Base-by-base conservation (phyloP, 805 yeast species). In the Zygoascus biomembranicola region DNA sequence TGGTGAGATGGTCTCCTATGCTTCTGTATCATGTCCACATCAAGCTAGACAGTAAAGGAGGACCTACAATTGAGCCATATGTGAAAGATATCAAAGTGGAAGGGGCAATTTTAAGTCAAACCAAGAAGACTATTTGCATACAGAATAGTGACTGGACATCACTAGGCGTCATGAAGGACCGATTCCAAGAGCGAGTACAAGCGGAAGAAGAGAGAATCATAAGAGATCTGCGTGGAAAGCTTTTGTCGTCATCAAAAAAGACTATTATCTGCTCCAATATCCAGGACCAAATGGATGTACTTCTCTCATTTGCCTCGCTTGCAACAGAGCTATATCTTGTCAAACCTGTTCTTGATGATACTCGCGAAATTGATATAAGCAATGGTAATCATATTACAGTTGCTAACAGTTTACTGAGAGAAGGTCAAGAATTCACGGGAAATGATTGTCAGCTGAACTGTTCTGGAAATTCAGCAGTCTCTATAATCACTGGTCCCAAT, bases 361-460 rank as follows among this genome's bases (percentile, higher is more conserved):
- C 78, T 1, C 70, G 74, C 0, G 69, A 64, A 18, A 71, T 85
- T 4, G 71, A 76, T 0, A 77, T 90, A 9, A 63, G 63, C 1
- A 77, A 74, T 0, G 98, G 98, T 0, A 73, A 97, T 32, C 98
- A 94, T 66, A 64, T 87, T 13, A 90, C 89, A 14, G 98, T 92
- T 1, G 97, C 92, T 63, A 79, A 82, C 35, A 87, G 88, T 1
- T 70, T 87, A 52, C 74, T 70, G 47, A 65, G 70, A 1, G 69
- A 70, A 23, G 79, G 83, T 1, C 68, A 64, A 14, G 70, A 73
- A 52, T 85, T 84, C 64, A 63, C 76, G 59, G 41, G 81, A 56
- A 75, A 79, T 54, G 71, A 74, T 52, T 77, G 81, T 48, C 28
- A 19, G 57, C 67, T 44, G 20, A 59, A 57, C 9, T 32, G 50